A percentile compares a stretch with the other conserved stretches of the same genome.
These are phyloP conservation scores for Colletotrichum karsti DNA, from an alignment of 2,329 filamentous ascomycete species.

Conservation along the genomic window DNA sequence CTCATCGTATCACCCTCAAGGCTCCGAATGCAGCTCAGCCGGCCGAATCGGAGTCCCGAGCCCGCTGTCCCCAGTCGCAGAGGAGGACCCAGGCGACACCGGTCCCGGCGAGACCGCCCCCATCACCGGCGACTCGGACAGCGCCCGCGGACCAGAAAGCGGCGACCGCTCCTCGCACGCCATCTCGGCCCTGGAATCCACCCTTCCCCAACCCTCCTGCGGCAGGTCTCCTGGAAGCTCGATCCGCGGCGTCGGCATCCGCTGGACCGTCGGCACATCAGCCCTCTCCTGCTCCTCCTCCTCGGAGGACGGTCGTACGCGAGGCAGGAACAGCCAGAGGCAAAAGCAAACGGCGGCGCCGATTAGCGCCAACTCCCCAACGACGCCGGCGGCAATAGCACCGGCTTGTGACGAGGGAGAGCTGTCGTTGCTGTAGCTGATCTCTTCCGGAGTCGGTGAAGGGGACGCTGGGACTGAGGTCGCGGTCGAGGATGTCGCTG, in stretches of 20 bases:
- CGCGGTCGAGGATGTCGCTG: background rate
- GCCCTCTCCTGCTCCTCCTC: background rate
- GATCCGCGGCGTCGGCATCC: background rate
- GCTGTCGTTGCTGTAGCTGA: background rate
- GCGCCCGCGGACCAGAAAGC: background rate
- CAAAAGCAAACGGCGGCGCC: background rate
- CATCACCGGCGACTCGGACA: background rate
- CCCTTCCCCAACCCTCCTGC: background rate
- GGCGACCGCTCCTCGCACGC: background rate
- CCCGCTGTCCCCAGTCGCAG: background rate
- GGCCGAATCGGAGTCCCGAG: background rate
- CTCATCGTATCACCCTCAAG: no score
- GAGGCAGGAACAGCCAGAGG: background rate
- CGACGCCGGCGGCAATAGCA: background rate
- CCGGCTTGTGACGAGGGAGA: background rate
- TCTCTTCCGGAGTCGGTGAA: background rate
- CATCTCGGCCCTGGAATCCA: background rate
- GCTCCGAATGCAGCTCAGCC: background rate
- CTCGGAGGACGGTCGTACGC: no score
- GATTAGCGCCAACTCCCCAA: background rate
- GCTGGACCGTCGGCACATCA: background rate
- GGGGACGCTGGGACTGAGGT: background rate
- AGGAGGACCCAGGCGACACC: background rate
- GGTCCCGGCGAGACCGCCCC: background rate
- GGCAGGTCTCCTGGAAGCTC: background rate